Conservation (phyloP, 768 basidiomycete species). For the Mycena metata region DNA sequence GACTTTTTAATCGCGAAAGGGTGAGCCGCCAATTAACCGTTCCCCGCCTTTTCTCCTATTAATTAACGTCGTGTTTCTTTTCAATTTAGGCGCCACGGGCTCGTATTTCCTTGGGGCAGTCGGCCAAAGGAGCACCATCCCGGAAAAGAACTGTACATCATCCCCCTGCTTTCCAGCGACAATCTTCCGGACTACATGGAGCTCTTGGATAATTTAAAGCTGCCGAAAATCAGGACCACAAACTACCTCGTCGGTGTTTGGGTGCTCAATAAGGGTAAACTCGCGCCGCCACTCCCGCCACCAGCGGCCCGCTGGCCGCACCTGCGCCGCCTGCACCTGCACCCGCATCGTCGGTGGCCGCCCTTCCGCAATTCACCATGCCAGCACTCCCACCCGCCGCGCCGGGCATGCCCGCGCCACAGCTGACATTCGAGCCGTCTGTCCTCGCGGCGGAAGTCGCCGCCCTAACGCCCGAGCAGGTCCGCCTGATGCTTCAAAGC, state of each 20-base stretch:
- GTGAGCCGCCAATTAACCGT: constrained; percentile 57
- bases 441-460: constrained; percentile 80
- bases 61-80: constrained; percentile 21
- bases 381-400: constrained; percentile 38
- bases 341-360: constrained; percentile 15
- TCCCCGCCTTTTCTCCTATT: constrained; percentile 24
- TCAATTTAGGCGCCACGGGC: constrained; percentile 79
- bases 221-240: constrained; percentile 73
- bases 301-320: constrained; percentile 30
- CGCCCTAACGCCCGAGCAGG: constrained; percentile 81
- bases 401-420: constrained; percentile 40
- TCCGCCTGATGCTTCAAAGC: constrained; percentile 74
- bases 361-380: constrained; percentile 38
- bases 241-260: constrained; percentile 87
- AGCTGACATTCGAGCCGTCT: constrained; percentile 57
- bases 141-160: constrained; percentile 89
- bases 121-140: constrained; percentile 80
- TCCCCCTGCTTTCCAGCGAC: constrained; percentile 77
- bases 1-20: constrained; percentile 80
- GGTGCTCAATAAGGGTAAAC: constrained; percentile 87
- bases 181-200: constrained; percentile 89
- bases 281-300: constrained; percentile 60
- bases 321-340: no score
- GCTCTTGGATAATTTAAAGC: constrained; percentile 78
- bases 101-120: constrained; percentile 89